These are phyloP conservation scores for Amanita exitialis DNA, from an alignment of 768 basidiomycete genomes.

Conservation along the genomic window DNA sequence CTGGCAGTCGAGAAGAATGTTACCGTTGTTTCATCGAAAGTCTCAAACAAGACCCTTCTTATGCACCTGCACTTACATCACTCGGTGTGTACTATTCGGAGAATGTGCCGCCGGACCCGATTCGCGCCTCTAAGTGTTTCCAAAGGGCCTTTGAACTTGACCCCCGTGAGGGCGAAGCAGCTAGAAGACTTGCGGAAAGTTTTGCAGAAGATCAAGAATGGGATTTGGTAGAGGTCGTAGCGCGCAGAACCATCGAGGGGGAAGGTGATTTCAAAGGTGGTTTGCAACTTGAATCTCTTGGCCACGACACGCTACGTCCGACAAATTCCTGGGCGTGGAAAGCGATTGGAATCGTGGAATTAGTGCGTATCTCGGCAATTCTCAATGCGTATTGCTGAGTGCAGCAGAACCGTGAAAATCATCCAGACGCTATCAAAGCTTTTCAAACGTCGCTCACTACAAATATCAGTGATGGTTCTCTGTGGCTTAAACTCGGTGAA, in stretches of 20 bases:
- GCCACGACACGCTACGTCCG: constrained; percentile 38
- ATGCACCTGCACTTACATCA: constrained; percentile 89
- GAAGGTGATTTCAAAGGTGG: constrained; percentile 73
- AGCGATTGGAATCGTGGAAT: constrained; percentile 82
- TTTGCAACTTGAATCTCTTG: constrained; percentile 23
- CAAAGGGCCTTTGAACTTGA: constrained; percentile 98
- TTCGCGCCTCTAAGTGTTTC: constrained; percentile 88
- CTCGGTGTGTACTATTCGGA: constrained; percentile 87
- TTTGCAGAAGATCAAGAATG: constrained; percentile 93
- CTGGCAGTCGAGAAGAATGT: constrained; percentile 44
- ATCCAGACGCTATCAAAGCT: constrained; percentile 65
- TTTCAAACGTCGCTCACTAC: constrained; percentile 82
- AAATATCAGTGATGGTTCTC: constrained; percentile 61
- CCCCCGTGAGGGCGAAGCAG: constrained; percentile 78
- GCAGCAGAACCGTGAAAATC: constrained; percentile 55
- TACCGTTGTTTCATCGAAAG: constrained; percentile 75
- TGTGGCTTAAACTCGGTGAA: constrained; percentile 91
- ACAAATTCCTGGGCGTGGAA: constrained; percentile 98
- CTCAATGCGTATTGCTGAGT: not conserved
- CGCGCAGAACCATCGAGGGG: constrained; percentile 84
- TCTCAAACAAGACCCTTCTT: constrained; percentile 63
- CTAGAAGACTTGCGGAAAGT: constrained; percentile 71
- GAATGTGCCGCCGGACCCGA: constrained; percentile 64
- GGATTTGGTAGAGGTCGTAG: constrained; percentile 94
- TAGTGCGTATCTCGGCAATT: constrained; percentile 42